Percentiles rank a stretch among this genome's conserved stretches.
These are phyloP conservation scores for Paraglomus occultum DNA, from an alignment of 192 early-diverging fungal genomes.

Conservation along the genomic window DNA sequence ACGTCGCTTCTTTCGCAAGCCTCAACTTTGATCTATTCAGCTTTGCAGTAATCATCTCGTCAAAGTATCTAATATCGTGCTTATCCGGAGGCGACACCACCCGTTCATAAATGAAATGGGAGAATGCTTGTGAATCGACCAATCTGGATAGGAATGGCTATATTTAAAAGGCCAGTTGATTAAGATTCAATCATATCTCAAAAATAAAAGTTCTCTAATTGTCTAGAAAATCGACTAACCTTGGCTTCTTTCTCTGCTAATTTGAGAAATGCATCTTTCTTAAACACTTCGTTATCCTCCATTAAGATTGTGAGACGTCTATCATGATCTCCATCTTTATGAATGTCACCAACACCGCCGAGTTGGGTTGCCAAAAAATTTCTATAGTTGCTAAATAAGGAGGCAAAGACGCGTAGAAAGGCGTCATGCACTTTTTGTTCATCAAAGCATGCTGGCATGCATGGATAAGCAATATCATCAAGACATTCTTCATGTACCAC, in stretches of 20 bases:
- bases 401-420: constrained; percentile 75
- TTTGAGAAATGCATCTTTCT: constrained; percentile 60
- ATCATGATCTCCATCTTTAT: background rate
- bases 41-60: constrained; percentile 79
- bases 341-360: constrained; percentile 27
- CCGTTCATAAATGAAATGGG: constrained; percentile 74
- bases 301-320: background rate
- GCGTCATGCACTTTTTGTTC: constrained; percentile 62
- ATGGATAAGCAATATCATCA: constrained; percentile 52
- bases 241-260: constrained; percentile 50
- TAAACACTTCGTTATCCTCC: constrained; percentile 37
- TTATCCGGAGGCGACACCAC: constrained; percentile 59
- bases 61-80: constrained; percentile 76
- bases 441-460: constrained; percentile 60
- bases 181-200: background rate
- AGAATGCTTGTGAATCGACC: constrained; percentile 73
- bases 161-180: background rate
- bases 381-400: constrained; percentile 70
- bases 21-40: constrained; percentile 73
- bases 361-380: constrained; percentile 43
- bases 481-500: constrained; percentile 49
- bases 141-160: constrained; percentile 64
- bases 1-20: constrained; percentile 65
- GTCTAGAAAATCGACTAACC: constrained; percentile 36
- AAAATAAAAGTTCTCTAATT: constrained; percentile 25